Evolutionary conservation across 2,329 filamentous ascomycete species (phyloP), one percentile per base, ranked within the genome.

Genomic region (Zymoseptoria brevis): DNA sequence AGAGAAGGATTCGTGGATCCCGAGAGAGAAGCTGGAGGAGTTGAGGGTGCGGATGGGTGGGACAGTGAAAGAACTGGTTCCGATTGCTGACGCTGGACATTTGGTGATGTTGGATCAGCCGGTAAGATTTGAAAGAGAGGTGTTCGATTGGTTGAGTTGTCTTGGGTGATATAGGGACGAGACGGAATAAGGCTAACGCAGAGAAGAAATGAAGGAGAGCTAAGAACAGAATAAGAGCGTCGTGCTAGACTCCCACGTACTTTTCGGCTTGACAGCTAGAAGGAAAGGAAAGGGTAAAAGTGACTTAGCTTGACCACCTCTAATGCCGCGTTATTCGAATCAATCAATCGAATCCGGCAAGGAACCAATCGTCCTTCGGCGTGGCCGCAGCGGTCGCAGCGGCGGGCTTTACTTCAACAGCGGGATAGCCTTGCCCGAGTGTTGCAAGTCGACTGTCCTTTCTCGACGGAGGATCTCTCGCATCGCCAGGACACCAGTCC

Each of bases 51-150:
- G 68, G 51, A 57, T 77, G 19, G 65, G 72, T 2, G 68, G 68
- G 45, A 55, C 50, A 30, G 66, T 71, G 2, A 65, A 65, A n/a
- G 71, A 74, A 19, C 66, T 74, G 41, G 69, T 75, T 2, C 54
- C 75, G 5, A 67, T 77, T 52, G 71, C 74, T 8, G 64, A 70
- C 13, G 77, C 77, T 8, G 78, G 77, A 0, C 78, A 80, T 71
- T 54, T 80, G 5, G 64, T 76, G 1, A 77, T 78, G 74, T 69
- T 74, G 62, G 77, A 80, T 62, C 76, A 79, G 57, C 68, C 65
- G 9, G 74, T 67, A 6, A 71, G 68, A 54, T 62, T 80, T 11
- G 75, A 71, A 1, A 66, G 74, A 41, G 76, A 79, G 63, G 16
- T 76, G 2, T 69, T 66, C 0, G 57, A 59, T 22, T 78, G 76